Evolutionary conservation across 176 grass and related monocot species (phyloP), one percentile per base, ranked within the genome.

Genomic region (Lolium rigidum): DNA sequence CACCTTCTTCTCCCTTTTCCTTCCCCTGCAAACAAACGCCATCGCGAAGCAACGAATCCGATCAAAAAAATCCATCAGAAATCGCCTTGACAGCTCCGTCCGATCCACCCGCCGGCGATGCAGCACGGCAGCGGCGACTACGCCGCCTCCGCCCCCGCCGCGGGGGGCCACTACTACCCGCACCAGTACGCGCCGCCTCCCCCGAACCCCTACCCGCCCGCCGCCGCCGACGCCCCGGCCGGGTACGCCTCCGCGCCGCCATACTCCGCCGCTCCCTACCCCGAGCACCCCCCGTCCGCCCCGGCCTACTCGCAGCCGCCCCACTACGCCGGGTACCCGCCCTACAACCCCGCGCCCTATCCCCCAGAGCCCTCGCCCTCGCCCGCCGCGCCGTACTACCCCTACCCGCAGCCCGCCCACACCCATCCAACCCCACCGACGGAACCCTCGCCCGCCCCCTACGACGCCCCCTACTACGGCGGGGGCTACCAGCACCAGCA

Each of bases 81-180:
- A 57, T 79, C 62, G 44, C n/a, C 56, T 47, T 22, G 80, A 67
- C 20, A 65, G 7, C 11, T 49, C 83, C 59, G 7, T 65, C 41
- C 58, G 21, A 7, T 57, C 86, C 59, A 52, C 69, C 14, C 47
- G 51, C 80, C 82, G 39, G 84, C 20, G 83, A 88, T 90, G 93
- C 89, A 93, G 86, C 88, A 90, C 80, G 86, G 89, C 22, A 77
- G 90, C 83, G 88, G 90, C 58, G 90, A 92, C 73, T 93, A 93
- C 84, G 66, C 77, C 31, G 79, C 93, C 57, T 74, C 88, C 1
- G 85, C 68, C 25, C 67, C 89, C 57, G 67, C 70, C 66, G 67
- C 70, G 58, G 80, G 84, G 55, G 79, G 84, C 18, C 86, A 91
- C 78, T 91, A 89, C 91, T 95, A 91, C 86, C 63, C 83, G 17